These are phyloP conservation scores for Tylopilus cervinicoccineus DNA, from an alignment of 768 basidiomycete species.

Conservation along the genomic window DNA sequence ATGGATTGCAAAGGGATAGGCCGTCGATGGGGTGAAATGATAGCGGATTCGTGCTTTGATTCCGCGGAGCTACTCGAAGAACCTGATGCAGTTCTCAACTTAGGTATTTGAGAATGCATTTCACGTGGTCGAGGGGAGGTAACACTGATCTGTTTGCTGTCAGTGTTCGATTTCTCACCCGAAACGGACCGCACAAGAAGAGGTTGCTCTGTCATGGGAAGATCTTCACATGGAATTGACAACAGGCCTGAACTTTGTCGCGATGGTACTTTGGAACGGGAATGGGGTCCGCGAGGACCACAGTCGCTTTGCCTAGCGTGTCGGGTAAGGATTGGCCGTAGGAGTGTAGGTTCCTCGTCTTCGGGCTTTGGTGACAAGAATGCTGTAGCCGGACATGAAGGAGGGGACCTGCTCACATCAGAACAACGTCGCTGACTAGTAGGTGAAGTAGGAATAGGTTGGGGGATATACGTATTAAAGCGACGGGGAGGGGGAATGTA, in stretches of 20 bases:
- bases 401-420: conserved; percentile 8
- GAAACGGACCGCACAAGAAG: conserved; percentile 1
- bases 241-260: conserved; percentile 27
- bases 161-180: conserved; percentile 17
- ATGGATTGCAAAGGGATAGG: conserved; percentile 7
- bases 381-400: neutral
- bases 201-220: neutral
- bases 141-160: conserved; percentile 1
- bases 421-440: conserved; percentile 11
- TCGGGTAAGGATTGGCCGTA: conserved; percentile 1
- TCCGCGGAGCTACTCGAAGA: conserved; percentile 25
- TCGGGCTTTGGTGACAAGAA: conserved; percentile 1
- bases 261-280: conserved; percentile 30
- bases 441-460: conserved; percentile 11
- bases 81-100: conserved; percentile 24
- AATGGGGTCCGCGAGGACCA: conserved; percentile 43
- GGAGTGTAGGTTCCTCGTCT: conserved; percentile 1
- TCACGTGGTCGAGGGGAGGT: conserved; percentile 6
- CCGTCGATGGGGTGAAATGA: conserved; percentile 1
- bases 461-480: conserved; percentile 11
- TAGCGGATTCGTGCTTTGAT: conserved; percentile 4
- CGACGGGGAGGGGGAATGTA: conserved; percentile 13
- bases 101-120: conserved; percentile 28
- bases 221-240: conserved; percentile 3
- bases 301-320: conserved; percentile 27